Percentiles rank a stretch among this genome's conserved stretches.
Conservation (phyloP, 2,329 filamentous ascomycete species). For the Nothophaeocryptopus gaeumannii region DNA sequence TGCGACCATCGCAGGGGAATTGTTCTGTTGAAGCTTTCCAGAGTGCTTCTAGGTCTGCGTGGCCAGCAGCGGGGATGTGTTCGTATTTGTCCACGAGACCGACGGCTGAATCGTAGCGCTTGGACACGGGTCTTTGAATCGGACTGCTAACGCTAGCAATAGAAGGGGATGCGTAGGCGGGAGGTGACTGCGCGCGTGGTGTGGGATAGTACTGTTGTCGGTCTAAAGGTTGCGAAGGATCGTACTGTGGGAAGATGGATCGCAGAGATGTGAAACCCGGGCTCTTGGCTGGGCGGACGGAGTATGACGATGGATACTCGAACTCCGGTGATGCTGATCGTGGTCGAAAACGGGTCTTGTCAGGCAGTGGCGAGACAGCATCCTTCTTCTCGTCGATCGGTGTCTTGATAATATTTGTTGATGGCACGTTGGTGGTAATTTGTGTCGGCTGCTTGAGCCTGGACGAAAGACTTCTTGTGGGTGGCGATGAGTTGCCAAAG, state of each 20-base stretch:
- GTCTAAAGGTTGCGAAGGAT: conserved; percentile 63
- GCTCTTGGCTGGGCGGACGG: conserved; percentile 4
- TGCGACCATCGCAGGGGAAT: conserved; percentile 25
- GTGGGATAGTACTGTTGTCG: conserved; percentile 70
- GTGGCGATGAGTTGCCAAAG: conserved; percentile 22
- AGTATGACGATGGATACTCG: neutral
- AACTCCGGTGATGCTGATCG: conserved; percentile 10
- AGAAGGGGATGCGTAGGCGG: conserved; percentile 55
- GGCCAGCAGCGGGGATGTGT: conserved; percentile 29
- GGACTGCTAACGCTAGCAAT: conserved; percentile 58
- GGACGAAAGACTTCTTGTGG: conserved; percentile 13
- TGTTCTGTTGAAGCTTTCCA: conserved; percentile 30
- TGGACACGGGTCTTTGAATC: conserved; percentile 16
- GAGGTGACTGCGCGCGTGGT: conserved; percentile 55
- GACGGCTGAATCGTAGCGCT: conserved; percentile 30
- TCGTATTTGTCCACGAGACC: conserved; percentile 31
- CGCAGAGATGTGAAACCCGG: conserved; percentile 45
- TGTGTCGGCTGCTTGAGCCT: conserved; percentile 15
- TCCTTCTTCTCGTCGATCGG: conserved; percentile 22
- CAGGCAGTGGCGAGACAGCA: conserved; percentile 26
- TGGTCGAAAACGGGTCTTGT: conserved; percentile 22
- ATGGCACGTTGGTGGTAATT: conserved; percentile 3
- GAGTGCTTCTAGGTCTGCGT: conserved; percentile 26
- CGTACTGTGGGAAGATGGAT: conserved; percentile 75
- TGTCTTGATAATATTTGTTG: conserved; percentile 8